phyloP scores from a whole-genome alignment of 1,284 basidiomycete species.

The Lignosus rhinocerotis region DNA sequence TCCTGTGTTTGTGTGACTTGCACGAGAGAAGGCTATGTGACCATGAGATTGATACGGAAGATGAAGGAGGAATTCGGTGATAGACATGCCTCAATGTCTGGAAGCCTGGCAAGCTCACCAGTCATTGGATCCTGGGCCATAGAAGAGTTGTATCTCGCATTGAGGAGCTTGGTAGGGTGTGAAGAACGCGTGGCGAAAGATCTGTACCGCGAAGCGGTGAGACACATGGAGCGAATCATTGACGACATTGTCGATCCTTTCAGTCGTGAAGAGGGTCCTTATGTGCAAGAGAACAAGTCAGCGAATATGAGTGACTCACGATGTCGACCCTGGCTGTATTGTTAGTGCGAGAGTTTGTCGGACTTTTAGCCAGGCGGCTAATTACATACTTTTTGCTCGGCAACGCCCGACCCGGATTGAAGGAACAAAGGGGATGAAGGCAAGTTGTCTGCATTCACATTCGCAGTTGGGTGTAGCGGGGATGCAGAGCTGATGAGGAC shows the following conservation, averaged over 20 bases:
- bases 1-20: slow-evolving; percentile 49
- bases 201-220: slow-evolving; percentile 5
- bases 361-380: not conserved
- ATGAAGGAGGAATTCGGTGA: not conserved
- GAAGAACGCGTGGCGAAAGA: slow-evolving; percentile 5
- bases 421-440: not conserved
- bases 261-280: not conserved
- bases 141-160: slow-evolving; percentile 25
- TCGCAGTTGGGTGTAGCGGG: not conserved
- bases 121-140: slow-evolving; percentile 27
- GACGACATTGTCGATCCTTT: slow-evolving; percentile 10
- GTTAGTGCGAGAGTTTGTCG: too few species aligned
- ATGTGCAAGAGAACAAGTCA: not conserved
- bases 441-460: not conserved
- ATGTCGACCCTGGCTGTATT: too few species aligned
- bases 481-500: not conserved
- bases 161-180: slow-evolving; percentile 10
- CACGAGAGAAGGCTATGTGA: slow-evolving; percentile 46
- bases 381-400: not conserved
- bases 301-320: slow-evolving; percentile 5
- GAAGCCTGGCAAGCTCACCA: slow-evolving; percentile 26
- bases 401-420: not conserved
- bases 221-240: slow-evolving; percentile 11
- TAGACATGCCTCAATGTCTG: slow-evolving; percentile 32
- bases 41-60: not conserved